Base-by-base conservation (phyloP, 176 grass and related monocot species). In the Paspalum notatum region DNA sequence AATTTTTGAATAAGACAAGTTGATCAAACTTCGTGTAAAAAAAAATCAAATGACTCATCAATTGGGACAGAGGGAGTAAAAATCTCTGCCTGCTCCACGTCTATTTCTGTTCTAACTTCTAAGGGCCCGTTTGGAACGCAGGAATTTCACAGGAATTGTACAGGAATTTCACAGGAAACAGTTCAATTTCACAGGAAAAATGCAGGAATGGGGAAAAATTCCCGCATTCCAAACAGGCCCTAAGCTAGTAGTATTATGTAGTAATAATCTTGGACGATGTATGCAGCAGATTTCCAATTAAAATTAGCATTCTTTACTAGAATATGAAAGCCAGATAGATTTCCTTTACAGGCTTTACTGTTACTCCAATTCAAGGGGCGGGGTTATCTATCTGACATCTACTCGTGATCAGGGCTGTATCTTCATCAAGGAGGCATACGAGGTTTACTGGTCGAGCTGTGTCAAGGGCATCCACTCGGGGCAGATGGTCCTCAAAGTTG, bases 401-500 rank as follows among this genome's bases (percentile, higher is more conserved):
- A 51, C 59, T 90, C 48, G 53, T 86, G 48, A 82, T 27, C 70
- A 97, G 91, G 94, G 96, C 6, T 98, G 96, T 32, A 86, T 92
- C 58, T 95, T 84, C 79, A 98, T 98, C 87, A 85, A 88, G 58
- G 96, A 98, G 76, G 96, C 96, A 6, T 98, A 95, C 72, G 72
- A 15, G 4, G 93, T 95, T 68, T 98, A 98, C 57, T 98, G 96
- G 96, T 74, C 90, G 47, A 51, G 92, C 85, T 98, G 96, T 73
- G 8, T 82, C 9, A 85, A 81, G 59, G 96, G 96, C 11, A 61
- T 93, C 60, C 96, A 98, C 56, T 80, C 92, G 38, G 96, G 96
- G 39, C 74, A 98, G 82, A 98, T 98, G 96, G 96, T 98, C 52
- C 96, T 98, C 66, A 89, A 91, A 66, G 82, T 98, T 9, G 96